These are phyloP conservation scores for Whalleya microplaca DNA, from an alignment of 2,329 filamentous ascomycete species.

Conservation along the genomic window DNA sequence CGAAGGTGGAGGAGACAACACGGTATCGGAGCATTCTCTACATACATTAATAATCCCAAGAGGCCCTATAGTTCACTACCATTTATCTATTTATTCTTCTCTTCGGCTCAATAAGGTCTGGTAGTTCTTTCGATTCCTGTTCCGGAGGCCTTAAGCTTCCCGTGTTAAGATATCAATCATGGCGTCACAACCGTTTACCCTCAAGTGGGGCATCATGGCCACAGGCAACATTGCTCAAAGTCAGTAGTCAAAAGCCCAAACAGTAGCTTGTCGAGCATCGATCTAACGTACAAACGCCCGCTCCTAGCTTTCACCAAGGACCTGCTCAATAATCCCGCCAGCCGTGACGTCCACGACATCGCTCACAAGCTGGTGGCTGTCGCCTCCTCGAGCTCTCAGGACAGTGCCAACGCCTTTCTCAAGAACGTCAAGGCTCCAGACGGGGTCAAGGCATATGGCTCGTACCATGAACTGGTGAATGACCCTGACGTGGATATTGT, in stretches of 20 bases:
- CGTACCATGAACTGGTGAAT: conserved; percentile 78
- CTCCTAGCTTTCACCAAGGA: conserved; percentile 70
- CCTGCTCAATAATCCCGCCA: conserved; percentile 72
- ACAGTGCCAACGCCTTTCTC: conserved; percentile 74
- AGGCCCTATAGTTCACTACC: no score
- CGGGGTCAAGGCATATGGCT: conserved; percentile 74
- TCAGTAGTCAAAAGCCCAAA: conserved; percentile 40
- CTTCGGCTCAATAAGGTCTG: no score
- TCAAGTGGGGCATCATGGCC: conserved; percentile 65
- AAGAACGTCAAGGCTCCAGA: conserved; percentile 69
- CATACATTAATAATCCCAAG: no score
- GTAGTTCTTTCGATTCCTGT: background rate
- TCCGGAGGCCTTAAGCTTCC: background rate
- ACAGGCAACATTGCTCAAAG: conserved; percentile 63
- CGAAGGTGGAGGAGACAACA: background rate
- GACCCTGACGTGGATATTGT: conserved; percentile 82
- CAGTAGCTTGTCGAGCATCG: background rate
- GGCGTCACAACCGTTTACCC: conserved; percentile 48
- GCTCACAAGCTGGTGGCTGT: conserved; percentile 78
- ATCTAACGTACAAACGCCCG: conserved; percentile 1
- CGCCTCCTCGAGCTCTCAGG: conserved; percentile 74
- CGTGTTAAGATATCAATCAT: conserved; percentile 35
- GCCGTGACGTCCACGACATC: conserved; percentile 72
- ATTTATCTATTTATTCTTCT: background rate
- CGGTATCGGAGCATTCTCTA: no score